Conservation (phyloP, 352 stramenopile species). For the Phytophthora sp. region DNA sequence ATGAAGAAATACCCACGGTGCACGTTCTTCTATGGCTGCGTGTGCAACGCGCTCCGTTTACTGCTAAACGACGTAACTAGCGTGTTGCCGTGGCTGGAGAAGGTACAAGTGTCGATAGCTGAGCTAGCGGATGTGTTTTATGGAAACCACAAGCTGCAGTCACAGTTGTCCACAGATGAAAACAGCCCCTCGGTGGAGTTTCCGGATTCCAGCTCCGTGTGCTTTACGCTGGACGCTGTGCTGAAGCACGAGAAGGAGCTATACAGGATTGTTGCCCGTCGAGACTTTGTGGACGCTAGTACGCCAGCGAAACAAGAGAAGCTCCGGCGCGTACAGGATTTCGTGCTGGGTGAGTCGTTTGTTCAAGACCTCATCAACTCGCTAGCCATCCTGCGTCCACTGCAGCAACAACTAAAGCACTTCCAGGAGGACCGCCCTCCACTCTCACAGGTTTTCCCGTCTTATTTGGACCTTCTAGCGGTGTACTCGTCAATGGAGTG, state of each 20-base stretch:
- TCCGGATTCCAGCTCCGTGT: constrained; percentile 33
- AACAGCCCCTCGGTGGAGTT: constrained; percentile 27
- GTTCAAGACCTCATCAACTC: constrained; percentile 61
- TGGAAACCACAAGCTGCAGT: constrained; percentile 52
- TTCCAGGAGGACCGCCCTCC: constrained; percentile 47
- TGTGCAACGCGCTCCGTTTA: constrained; percentile 49
- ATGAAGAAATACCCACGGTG: constrained; percentile 65
- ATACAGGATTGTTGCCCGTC: constrained; percentile 55
- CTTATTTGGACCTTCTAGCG: constrained; percentile 52
- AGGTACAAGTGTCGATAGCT: constrained; percentile 38
- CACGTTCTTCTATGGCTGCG: constrained; percentile 72
- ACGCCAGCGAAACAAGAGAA: constrained; percentile 49
- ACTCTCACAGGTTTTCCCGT: constrained; percentile 63
- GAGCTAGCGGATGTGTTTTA: constrained; percentile 54
- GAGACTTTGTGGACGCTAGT: constrained; percentile 61
- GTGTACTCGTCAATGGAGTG: constrained; percentile 63
- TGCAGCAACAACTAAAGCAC: constrained; percentile 59
- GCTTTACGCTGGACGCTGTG: constrained; percentile 51
- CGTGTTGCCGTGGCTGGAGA: constrained; percentile 59
- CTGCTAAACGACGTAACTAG: constrained; percentile 58
- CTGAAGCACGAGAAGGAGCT: constrained; percentile 60
- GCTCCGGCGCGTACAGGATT: constrained; percentile 64
- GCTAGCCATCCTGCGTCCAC: constrained; percentile 56
- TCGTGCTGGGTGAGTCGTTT: constrained; percentile 69
- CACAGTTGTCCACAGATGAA: constrained; percentile 10